Evolutionary conservation across 169 alveolate species (phyloP), one percentile per base, ranked within the genome.

Genomic region (Babesia bigemina): DNA sequence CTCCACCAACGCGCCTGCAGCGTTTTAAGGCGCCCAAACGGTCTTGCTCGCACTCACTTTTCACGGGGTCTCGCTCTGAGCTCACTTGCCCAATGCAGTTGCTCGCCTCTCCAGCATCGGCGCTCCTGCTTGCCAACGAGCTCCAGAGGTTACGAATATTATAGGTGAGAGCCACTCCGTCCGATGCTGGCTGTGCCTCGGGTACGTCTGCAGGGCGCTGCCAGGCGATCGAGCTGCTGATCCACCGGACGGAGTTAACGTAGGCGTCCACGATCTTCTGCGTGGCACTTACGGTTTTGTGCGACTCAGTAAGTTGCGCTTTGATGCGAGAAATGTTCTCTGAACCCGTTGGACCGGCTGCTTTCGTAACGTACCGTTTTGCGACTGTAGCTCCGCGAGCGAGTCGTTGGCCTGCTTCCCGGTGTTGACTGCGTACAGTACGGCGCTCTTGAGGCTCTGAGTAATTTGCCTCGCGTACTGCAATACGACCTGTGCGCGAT

Each of bases 281-380:
- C 28, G 83, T 79, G 29, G 63, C 48, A 2, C 84, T 49, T 2
- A 79, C 87, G 1, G 44, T 70, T 1, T 79, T 59, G 63, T 79
- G 87, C 52, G 76, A 79, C 26, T 79, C 75, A 45, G 70, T 79
- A 4, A 79, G 66, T 19, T 26, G 36, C 2, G 9, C 29, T 39
- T 79, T 79, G 10, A 79, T 79, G 61, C 87, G 82, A 24, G 59
- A 70, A n/a, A 79, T 21, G 24, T 70, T 74, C 6, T 79, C 87
- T 79, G 73, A 24, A 12, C 16, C 44, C 9, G 42, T 49, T 53
- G 2, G 47, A 1, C 2, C 33, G 44, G 13, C 4, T 52, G 69
- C 7, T 16, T 12, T 9, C 13, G 60, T 29, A 28, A 55, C 55
- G n/a, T 12, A 79, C 87, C 87, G 52, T 79, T 79, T 67, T 79